Conservation (phyloP, 257 asterid species). For the Parsonsia alboflavescens region DNA sequence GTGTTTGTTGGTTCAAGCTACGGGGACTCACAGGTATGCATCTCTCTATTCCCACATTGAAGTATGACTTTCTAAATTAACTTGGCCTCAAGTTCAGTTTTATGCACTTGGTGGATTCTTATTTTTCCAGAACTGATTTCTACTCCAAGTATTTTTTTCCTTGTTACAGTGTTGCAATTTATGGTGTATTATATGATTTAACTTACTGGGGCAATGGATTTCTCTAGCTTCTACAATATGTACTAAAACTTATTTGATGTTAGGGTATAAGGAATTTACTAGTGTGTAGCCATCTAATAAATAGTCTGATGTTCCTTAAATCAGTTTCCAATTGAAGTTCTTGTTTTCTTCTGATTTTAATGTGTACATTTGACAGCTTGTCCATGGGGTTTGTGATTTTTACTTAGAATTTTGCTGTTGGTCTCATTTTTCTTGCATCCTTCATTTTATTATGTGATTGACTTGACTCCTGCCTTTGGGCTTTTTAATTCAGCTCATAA, state of each 20-base stretch:
- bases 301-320: neutral
- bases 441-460: slow-evolving; percentile 9
- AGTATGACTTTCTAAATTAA: neutral
- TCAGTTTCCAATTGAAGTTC: slow-evolving; percentile 3
- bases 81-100: neutral
- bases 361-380: neutral
- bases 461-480: slow-evolving; percentile 13
- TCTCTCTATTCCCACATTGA: neutral
- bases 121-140: neutral
- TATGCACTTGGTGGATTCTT: neutral
- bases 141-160: neutral
- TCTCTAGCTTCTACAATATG: neutral
- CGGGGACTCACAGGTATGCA: slow-evolving; percentile 86
- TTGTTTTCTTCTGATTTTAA: neutral
- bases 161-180: neutral
- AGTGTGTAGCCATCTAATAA: neutral
- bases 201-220: neutral
- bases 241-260: neutral
- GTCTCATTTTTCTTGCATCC: neutral
- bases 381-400: neutral
- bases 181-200: neutral
- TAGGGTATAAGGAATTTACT: neutral
- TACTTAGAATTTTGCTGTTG: neutral
- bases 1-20: slow-evolving; percentile 88
- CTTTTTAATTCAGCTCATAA: slow-evolving; percentile 55